Evolutionary conservation across 2,329 filamentous ascomycete genomes (phyloP).

Genomic region (Ascocoryne sarcoides): DNA sequence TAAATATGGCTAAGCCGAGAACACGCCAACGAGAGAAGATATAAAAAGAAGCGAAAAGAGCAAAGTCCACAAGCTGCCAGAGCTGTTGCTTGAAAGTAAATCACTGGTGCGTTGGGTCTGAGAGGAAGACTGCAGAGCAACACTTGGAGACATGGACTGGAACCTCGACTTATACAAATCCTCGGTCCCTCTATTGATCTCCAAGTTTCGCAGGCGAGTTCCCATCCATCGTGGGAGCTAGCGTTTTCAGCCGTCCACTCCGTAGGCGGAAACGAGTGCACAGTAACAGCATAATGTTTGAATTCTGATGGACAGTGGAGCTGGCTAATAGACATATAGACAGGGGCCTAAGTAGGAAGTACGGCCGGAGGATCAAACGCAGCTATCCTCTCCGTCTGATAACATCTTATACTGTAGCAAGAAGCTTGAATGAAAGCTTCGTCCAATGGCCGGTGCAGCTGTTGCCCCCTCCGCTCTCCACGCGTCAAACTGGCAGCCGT

Average conservation of each 20-base stretch:
- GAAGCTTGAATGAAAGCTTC: conserved; percentile 9
- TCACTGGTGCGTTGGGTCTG: conserved; percentile 23
- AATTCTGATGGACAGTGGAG: conserved; percentile 6
- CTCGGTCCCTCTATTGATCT: conserved; percentile 11
- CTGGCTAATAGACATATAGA: too few relatives aligned
- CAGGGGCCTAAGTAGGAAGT: conserved; percentile 1
- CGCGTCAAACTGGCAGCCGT: not conserved
- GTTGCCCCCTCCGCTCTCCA: not conserved
- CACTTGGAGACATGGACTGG: conserved; percentile 2
- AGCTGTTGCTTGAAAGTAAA: conserved; percentile 34
- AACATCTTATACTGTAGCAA: conserved; percentile 6
- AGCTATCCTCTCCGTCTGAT: conserved; percentile 13
- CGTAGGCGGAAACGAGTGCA: conserved; percentile 6
- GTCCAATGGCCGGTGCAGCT: not conserved
- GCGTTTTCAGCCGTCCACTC: conserved; percentile 21
- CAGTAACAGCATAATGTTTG: conserved; percentile 19
- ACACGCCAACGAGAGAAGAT: conserved; percentile 11
- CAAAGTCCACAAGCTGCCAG: conserved; percentile 34
- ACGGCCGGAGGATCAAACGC: conserved; percentile 18
- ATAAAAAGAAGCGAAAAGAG: conserved; percentile 20
- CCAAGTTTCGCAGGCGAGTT: conserved; percentile 22
- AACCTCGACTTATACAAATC: conserved; percentile 19
- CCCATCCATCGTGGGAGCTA: conserved; percentile 21
- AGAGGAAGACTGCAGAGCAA: conserved; percentile 22
- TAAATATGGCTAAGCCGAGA: conserved; percentile 14